These are phyloP conservation scores for Cladosporium sp. DNA, from an alignment of 2,329 filamentous ascomycete species.

Conservation along the genomic window DNA sequence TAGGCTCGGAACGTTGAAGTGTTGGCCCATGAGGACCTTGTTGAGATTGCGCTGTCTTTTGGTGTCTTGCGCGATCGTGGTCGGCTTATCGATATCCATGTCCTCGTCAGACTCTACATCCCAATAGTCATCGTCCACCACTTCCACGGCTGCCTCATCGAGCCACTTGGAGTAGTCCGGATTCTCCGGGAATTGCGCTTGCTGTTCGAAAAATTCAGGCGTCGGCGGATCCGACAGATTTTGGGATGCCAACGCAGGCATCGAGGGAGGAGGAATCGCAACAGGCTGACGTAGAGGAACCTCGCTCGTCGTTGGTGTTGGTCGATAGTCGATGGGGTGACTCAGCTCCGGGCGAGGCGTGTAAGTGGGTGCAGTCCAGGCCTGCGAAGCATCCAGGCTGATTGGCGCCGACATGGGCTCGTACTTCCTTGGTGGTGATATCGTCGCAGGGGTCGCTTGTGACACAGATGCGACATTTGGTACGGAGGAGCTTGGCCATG, in stretches of 20 bases:
- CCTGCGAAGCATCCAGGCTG: constrained; percentile 16
- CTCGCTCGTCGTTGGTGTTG: background rate
- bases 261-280: background rate
- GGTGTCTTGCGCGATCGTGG: constrained; percentile 20
- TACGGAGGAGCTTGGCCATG: background rate
- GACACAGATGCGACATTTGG: background rate
- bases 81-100: constrained; percentile 30
- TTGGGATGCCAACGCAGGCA: background rate
- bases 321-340: constrained; percentile 26
- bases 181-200: constrained; percentile 19
- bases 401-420: constrained; percentile 18
- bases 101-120: constrained; percentile 52
- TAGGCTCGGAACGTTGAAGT: constrained; percentile 30
- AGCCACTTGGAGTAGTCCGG: constrained; percentile 33
- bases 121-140: constrained; percentile 52
- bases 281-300: background rate
- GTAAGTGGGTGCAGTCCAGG: constrained; percentile 25
- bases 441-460: background rate
- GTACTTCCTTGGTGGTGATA: constrained; percentile 4
- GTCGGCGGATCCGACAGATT: background rate
- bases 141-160: constrained; percentile 44
- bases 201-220: constrained; percentile 30
- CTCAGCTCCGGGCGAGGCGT: constrained; percentile 26
- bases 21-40: constrained; percentile 28
- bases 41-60: constrained; percentile 29